Evolutionary conservation across 257 asterid genomes (phyloP).

Genomic region (Solanum etuberosum): DNA sequence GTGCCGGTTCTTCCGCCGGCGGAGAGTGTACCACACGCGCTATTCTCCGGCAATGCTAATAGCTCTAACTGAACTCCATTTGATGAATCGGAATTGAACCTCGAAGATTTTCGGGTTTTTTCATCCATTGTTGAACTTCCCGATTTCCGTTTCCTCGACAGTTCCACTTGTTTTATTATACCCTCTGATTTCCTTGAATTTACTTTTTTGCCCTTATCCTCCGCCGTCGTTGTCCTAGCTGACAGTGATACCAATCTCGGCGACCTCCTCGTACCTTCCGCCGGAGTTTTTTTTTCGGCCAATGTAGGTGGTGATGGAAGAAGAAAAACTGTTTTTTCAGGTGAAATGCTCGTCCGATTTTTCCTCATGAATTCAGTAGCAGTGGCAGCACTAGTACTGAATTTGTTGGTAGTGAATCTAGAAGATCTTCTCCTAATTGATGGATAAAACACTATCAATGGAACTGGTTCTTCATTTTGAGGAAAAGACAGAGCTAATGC

Average conservation of each 20-base stretch:
- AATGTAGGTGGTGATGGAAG: constrained; percentile 2
- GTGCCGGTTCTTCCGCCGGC: not conserved
- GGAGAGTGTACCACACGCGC: not conserved
- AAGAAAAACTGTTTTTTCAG: not conserved
- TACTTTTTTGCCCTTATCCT: not conserved
- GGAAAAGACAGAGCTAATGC: constrained; percentile 35
- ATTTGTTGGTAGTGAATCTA: constrained; percentile 21
- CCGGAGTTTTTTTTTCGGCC: not conserved
- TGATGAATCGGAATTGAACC: not conserved
- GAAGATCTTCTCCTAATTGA: constrained; percentile 25
- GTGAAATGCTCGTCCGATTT: not conserved
- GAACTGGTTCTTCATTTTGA: constrained; percentile 1
- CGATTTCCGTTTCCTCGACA: not conserved
- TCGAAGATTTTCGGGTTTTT: constrained; percentile 3
- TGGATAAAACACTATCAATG: constrained; percentile 4
- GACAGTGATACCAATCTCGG: not conserved
- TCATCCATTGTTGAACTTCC: not conserved
- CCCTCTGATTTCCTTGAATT: not conserved
- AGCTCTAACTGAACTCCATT: not conserved
- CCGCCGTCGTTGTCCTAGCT: not conserved
- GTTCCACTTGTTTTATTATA: not conserved
- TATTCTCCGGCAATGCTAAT: constrained; percentile 10
- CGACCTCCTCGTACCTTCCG: not conserved
- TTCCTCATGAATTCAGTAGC: not conserved
- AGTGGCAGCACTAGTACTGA: constrained; percentile 1